Conservation (phyloP, 176 grass and related monocot species). For the Eleusine coracana region DNA sequence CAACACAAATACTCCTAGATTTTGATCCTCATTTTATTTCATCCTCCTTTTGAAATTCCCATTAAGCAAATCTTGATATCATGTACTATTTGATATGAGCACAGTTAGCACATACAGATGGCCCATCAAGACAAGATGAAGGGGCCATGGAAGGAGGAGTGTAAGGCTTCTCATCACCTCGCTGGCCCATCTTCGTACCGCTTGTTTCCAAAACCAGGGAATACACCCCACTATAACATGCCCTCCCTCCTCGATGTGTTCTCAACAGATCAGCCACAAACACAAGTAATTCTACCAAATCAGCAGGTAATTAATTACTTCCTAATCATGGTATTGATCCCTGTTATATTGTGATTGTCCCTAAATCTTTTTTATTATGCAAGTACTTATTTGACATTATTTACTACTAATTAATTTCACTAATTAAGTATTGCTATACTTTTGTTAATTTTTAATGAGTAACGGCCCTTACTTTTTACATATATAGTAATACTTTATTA, state of each 20-base stretch:
- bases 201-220: background rate
- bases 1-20: too few relatives aligned
- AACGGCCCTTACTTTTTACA: too few relatives aligned
- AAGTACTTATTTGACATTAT: background rate
- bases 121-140: background rate
- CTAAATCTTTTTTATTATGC: too few relatives aligned
- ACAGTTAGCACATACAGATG: too few relatives aligned
- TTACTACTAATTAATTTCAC: background rate
- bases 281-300: background rate
- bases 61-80: too few relatives aligned
- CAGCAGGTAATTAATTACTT: background rate
- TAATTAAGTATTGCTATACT: too few relatives aligned
- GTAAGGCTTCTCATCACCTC: background rate
- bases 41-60: too few relatives aligned
- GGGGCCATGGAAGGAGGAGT: background rate
- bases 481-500: too few relatives aligned
- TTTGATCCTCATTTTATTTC: too few relatives aligned
- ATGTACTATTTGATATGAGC: too few relatives aligned
- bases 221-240: background rate
- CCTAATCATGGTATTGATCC: background rate
- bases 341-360: too few relatives aligned
- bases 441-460: too few relatives aligned
- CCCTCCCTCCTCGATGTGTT: background rate
- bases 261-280: background rate
- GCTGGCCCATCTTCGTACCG: background rate